phyloP scores from a whole-genome alignment of 768 basidiomycete genomes.

The Phanerochaete carnosa region DNA sequence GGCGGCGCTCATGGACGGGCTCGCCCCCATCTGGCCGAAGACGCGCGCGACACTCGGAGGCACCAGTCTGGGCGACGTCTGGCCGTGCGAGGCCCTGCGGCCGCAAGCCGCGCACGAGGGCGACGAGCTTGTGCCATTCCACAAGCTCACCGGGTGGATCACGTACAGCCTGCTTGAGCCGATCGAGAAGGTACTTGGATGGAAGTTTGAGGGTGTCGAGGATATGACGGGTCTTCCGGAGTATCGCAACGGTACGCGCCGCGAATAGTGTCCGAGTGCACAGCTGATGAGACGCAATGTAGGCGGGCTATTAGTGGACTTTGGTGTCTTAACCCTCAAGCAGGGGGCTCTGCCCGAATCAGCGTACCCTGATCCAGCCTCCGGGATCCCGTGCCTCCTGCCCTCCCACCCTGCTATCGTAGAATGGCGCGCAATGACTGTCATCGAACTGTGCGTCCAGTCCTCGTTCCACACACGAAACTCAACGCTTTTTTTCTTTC shows the following conservation, averaged over 20 bases:
- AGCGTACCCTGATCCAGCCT: conserved; percentile 40
- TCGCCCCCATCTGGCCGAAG: conserved; percentile 87
- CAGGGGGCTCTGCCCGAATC: conserved; percentile 43
- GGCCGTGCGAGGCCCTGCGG: conserved; percentile 70
- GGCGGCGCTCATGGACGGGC: conserved; percentile 75
- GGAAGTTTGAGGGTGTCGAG: conserved; percentile 79
- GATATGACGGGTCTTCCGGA: conserved; percentile 91
- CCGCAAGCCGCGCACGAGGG: conserved; percentile 38
- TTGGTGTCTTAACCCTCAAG: conserved; percentile 73
- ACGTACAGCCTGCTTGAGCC: conserved; percentile 88
- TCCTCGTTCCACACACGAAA: background rate
- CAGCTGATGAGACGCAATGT: background rate
- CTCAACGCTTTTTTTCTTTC: conserved; percentile 1
- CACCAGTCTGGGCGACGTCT: conserved; percentile 85
- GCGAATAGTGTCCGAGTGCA: background rate
- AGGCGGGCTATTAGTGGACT: conserved; percentile 88
- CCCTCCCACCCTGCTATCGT: conserved; percentile 88
- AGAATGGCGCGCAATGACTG: conserved; percentile 96
- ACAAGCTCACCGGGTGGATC: conserved; percentile 94
- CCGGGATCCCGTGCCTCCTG: conserved; percentile 58
- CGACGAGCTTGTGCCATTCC: conserved; percentile 85
- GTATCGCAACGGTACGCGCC: conserved; percentile 80
- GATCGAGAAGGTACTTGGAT: conserved; percentile 70
- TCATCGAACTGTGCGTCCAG: conserved; percentile 76
- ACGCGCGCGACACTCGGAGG: conserved; percentile 65